Percentiles rank a stretch among this genome's conserved stretches.
Evolutionary conservation across 352 stramenopile species (phyloP).

Genomic region (Pythium volutum): DNA sequence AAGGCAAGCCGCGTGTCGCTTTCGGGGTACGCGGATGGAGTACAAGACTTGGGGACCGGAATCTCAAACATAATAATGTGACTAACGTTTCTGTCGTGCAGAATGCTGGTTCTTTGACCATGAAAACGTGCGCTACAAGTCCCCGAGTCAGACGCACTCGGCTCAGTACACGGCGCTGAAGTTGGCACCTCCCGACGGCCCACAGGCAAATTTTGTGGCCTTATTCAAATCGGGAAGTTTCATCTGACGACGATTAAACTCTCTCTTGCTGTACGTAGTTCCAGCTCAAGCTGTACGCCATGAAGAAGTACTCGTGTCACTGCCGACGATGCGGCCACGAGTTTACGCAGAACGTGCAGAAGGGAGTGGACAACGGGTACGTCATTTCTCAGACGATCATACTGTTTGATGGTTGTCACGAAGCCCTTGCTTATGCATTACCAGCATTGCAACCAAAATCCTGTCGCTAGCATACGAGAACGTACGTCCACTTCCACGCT

Average conservation of each 20-base stretch:
- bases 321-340: slow-evolving; percentile 56
- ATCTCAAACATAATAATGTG: too few relatives aligned
- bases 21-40: slow-evolving; percentile 40
- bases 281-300: slow-evolving; percentile 80
- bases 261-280: slow-evolving; percentile 41
- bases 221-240: not conserved
- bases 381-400: slow-evolving; percentile 4
- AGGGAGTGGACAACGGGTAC: slow-evolving; percentile 87
- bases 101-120: slow-evolving; percentile 90
- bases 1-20: slow-evolving; percentile 32
- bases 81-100: slow-evolving; percentile 17
- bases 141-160: slow-evolving; percentile 31
- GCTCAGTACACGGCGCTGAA: slow-evolving; percentile 67
- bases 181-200: slow-evolving; percentile 63
- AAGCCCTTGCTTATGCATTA: not conserved
- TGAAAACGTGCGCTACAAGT: slow-evolving; percentile 46
- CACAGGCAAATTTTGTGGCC: slow-evolving; percentile 39
- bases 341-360: slow-evolving; percentile 80
- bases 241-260: not conserved
- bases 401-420: not conserved
- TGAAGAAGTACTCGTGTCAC: slow-evolving; percentile 80
- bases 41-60: too few relatives aligned
- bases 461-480: slow-evolving; percentile 83
- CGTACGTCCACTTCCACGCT: slow-evolving; percentile 35
- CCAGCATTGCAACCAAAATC: slow-evolving; percentile 85